Conservation (phyloP, 2,329 filamentous ascomycete species). For the Apiospora arundinis region DNA sequence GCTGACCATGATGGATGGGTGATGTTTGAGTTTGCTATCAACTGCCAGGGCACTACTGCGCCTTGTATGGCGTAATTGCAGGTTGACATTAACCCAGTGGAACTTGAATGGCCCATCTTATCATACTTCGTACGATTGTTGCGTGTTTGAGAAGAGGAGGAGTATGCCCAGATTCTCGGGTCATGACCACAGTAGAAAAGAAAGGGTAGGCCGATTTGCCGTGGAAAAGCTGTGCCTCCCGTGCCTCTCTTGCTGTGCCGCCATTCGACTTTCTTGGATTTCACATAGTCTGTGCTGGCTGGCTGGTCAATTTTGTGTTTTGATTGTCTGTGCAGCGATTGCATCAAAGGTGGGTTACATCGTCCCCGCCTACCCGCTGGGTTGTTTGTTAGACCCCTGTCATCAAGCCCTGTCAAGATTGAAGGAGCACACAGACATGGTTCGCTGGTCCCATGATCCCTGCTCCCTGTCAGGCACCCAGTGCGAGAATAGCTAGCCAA, state of each 20-base stretch:
- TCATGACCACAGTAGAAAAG: background rate
- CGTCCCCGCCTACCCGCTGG: background rate
- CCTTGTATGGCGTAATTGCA: background rate
- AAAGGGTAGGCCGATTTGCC: background rate
- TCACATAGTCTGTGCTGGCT: no score
- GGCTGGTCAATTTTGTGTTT: background rate
- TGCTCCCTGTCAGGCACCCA: background rate
- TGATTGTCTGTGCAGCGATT: background rate
- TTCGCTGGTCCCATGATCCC: background rate
- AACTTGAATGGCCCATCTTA: background rate
- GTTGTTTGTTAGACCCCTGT: background rate
- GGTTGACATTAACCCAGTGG: background rate
- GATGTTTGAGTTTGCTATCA: no score
- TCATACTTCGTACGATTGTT: background rate
- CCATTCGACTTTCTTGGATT: background rate
- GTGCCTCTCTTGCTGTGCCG: background rate
- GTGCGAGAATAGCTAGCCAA: background rate
- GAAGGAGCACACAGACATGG: slow-evolving; percentile 12
- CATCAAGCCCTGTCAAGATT: background rate
- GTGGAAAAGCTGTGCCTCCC: background rate
- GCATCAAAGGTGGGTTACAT: background rate
- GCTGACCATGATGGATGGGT: no score
- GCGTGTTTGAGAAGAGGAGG: background rate
- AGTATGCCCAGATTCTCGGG: background rate
- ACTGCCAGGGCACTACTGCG: background rate